These are phyloP conservation scores for Vicia sativa DNA, from an alignment of 306 rosid species.

Conservation along the genomic window DNA sequence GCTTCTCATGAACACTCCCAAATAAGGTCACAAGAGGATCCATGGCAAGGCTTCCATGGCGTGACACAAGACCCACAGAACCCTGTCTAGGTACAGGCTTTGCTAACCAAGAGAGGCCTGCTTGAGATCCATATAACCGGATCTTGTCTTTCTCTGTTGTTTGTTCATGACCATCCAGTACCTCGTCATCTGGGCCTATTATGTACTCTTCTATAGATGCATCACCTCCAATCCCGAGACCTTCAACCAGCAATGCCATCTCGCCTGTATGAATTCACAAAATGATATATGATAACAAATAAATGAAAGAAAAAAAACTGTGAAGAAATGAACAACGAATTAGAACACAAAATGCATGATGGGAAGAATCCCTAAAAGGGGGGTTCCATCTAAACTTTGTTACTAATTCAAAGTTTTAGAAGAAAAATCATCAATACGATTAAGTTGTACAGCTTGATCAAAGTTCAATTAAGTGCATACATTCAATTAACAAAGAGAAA, in stretches of 20 bases:
- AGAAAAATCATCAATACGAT: not conserved
- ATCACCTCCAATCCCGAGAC: constrained; percentile 82
- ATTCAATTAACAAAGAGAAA: no score
- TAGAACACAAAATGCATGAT: not conserved
- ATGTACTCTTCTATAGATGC: constrained; percentile 75
- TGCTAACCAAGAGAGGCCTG: constrained; percentile 89
- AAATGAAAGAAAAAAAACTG: not conserved
- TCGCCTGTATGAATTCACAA: constrained; percentile 41
- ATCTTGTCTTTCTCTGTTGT: constrained; percentile 64
- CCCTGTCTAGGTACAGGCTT: constrained; percentile 79
- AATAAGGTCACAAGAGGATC: constrained; percentile 81
- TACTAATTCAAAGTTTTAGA: not conserved
- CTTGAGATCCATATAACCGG: constrained; percentile 77
- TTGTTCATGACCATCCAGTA: constrained; percentile 50
- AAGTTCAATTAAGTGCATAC: no score
- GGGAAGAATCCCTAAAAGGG: not conserved
- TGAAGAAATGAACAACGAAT: constrained; percentile 5
- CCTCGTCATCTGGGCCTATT: constrained; percentile 72
- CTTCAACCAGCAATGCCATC: constrained; percentile 85
- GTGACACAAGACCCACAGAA: constrained; percentile 73
- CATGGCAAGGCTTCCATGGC: constrained; percentile 88
- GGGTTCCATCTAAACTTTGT: not conserved
- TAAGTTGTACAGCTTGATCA: no score
- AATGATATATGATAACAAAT: constrained; percentile 1
- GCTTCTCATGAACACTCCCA: constrained; percentile 77